Evolutionary conservation across 257 asterid genomes (phyloP).

Genomic region (Datura wrightii): DNA sequence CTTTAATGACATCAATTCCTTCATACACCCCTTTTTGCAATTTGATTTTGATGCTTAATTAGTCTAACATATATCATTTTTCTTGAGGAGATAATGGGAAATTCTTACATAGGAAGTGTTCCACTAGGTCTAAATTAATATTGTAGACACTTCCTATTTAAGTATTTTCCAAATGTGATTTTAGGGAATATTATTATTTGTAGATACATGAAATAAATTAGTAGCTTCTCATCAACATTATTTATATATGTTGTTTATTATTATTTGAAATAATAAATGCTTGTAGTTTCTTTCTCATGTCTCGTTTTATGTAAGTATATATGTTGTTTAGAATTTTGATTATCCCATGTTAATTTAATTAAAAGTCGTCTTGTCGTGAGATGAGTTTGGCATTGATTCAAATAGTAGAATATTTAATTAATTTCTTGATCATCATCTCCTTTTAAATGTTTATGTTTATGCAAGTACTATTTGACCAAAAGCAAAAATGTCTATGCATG

Average conservation of each 20-base stretch:
- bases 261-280: background rate
- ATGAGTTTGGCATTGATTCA: too few species aligned
- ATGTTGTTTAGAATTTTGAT: background rate
- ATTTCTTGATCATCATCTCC: too few species aligned
- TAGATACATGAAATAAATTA: too few species aligned
- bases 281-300: background rate
- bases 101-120: slow-evolving; percentile 35
- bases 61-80: background rate
- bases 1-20: slow-evolving; percentile 69
- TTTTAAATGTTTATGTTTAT: too few species aligned
- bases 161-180: slow-evolving; percentile 14
- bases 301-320: background rate
- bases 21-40: slow-evolving; percentile 68
- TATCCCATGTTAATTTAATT: too few species aligned
- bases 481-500: too few species aligned
- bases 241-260: too few species aligned
- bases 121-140: background rate
- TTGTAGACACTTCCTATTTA: slow-evolving; percentile 29
- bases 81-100: slow-evolving; percentile 3
- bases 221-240: too few species aligned
- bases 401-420: too few species aligned
- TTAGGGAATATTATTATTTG: background rate
- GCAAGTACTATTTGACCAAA: too few species aligned
- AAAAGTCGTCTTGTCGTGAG: too few species aligned
- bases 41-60: slow-evolving; percentile 53